Evolutionary conservation across 306 rosid species (phyloP), one percentile per base, ranked within the genome.

Genomic region (Begonia masoniana): DNA sequence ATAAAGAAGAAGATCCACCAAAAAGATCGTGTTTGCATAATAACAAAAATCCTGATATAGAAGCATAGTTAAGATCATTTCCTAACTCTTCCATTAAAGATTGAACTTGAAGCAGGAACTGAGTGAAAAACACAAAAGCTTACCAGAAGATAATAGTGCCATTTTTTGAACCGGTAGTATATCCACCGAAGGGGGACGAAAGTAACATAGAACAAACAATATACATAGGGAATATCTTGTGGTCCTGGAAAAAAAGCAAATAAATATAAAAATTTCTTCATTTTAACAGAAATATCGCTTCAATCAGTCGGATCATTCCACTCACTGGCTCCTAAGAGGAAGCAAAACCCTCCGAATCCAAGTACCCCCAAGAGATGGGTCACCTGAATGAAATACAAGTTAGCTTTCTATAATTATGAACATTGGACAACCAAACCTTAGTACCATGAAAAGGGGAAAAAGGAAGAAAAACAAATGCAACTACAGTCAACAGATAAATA

Each of bases 161-260:
- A 89, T 74, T 89, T 89, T 84, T 80, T 85, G 76, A 74, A 85
- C 72, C 87, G 82, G 68, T 89, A 89, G 79, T 80, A 85, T 72
- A 85, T 85, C 97, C 97, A 89, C 52, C 95, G 78, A 49, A 89
- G 94, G 66, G 97, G 97, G 47, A 85, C 97, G 65, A 89, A 89
- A 55, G 66, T 78, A 61, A 89, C n/a, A 53, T 26, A 89, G 81
- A 89, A 89, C 65, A 85, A 58, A 72, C 94, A 89, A 65, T 85
- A 89, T 15, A 85, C 89, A 67, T 76, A 76, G 15, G 81, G 87
- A 58, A 72, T 78, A 57, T 80, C 95, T 66, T 85, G 95, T 35
- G 97, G 97, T 60, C 97, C 97, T 89, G 84, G 54, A 16, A 67
- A 54, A 65, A 12, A 55, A 17, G 59, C 31, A 47, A 12, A 59